Percentiles rank a stretch among this genome's conserved stretches.
phyloP scores from a whole-genome alignment of 495 filamentous ascomycete species.

The Terfezia claveryi region DNA sequence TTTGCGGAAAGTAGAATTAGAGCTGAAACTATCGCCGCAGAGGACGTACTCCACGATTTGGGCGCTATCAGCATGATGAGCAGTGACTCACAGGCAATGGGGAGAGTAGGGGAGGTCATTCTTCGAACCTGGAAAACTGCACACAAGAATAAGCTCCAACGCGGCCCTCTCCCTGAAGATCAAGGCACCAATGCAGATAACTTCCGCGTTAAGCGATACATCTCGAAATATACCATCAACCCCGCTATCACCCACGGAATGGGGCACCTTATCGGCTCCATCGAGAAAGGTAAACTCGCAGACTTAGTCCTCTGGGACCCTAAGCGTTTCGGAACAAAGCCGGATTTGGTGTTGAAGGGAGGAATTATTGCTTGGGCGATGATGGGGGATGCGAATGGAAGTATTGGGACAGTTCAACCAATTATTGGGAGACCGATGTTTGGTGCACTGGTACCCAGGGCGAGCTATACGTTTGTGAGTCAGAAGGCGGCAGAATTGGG shows the following conservation, averaged over 20 bases:
- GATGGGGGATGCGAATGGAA: constrained; percentile 91
- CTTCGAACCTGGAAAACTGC: constrained; percentile 94
- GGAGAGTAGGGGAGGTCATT: constrained; percentile 85
- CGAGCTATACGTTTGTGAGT: constrained; percentile 68
- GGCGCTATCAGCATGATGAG: constrained; percentile 98
- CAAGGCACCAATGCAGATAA: constrained; percentile 70
- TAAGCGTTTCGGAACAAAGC: constrained; percentile 74
- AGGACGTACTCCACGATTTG: constrained; percentile 89
- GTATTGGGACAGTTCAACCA: constrained; percentile 77
- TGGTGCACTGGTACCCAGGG: constrained; percentile 44
- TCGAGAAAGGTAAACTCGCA: constrained; percentile 80
- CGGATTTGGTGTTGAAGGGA: constrained; percentile 62
- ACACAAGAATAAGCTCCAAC: constrained; percentile 88
- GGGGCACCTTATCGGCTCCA: constrained; percentile 65
- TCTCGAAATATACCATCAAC: constrained; percentile 96
- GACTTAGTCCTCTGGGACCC: constrained; percentile 83
- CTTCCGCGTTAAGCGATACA: constrained; percentile 77
- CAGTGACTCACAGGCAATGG: constrained; percentile 93
- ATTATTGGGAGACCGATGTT: constrained; percentile 78
- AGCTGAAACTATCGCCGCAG: constrained; percentile 88
- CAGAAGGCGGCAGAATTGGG: constrained; percentile 36
- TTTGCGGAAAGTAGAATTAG: constrained; percentile 92
- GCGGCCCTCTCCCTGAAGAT: constrained; percentile 57
- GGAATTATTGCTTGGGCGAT: constrained; percentile 69
- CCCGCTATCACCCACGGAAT: constrained; percentile 88